Conservation (phyloP, 495 filamentous ascomycete species). For the Lasiosphaeria miniovina region DNA sequence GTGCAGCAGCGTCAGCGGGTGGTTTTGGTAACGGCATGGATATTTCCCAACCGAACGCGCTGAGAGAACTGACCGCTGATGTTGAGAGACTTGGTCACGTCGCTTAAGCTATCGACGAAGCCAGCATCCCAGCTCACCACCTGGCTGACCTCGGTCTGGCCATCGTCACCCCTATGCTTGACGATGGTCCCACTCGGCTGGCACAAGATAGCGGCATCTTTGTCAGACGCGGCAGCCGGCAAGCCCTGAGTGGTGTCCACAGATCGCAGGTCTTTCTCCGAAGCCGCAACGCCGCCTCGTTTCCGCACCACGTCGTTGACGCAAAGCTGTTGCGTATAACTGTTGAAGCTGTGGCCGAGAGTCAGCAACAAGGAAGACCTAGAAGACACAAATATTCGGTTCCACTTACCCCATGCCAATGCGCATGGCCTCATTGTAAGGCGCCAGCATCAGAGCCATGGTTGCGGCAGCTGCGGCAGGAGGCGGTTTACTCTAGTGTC, state of each 20-base stretch:
- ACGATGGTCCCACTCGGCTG: neutral
- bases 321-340: conserved; percentile 5
- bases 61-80: neutral
- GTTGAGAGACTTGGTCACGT: neutral
- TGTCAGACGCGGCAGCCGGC: neutral
- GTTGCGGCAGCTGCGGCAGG: neutral
- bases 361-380: neutral
- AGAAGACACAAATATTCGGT: neutral
- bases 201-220: neutral
- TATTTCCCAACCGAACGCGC: no score
- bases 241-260: neutral
- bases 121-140: conserved; percentile 1
- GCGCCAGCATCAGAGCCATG: neutral
- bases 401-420: neutral
- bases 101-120: neutral
- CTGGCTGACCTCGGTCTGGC: neutral
- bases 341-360: conserved; percentile 2
- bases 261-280: neutral
- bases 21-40: no score
- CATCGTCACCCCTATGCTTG: neutral
- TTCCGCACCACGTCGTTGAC: conserved; percentile 1
- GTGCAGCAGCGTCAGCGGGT: neutral
- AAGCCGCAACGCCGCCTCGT: neutral
- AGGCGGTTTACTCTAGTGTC: neutral
- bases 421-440: conserved; percentile 2